Conservation (phyloP, 1,284 basidiomycete genomes). For the Cutaneotrichosporon cutaneum region DNA sequence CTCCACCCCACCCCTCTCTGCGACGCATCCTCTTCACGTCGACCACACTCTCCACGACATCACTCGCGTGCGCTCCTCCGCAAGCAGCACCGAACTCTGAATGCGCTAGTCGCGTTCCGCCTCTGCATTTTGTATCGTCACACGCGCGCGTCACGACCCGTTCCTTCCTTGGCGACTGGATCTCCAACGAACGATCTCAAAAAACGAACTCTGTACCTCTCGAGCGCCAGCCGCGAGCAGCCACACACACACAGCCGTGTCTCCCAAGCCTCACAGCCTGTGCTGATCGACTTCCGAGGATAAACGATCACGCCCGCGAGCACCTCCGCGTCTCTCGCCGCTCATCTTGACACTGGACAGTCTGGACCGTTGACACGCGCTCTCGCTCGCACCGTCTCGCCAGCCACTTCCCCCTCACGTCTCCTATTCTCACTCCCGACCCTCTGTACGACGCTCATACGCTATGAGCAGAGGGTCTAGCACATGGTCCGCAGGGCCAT, state of each 20-base stretch:
- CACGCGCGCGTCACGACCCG: neutral
- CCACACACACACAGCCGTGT: neutral
- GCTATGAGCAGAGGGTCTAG: conserved; percentile 19
- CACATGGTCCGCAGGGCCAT: conserved; percentile 5
- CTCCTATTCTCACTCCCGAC: conserved; percentile 2
- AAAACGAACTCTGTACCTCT: neutral
- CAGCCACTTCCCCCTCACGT: neutral
- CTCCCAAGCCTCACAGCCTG: neutral
- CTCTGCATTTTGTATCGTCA: neutral
- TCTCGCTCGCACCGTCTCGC: neutral
- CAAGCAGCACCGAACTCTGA: neutral
- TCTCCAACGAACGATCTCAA: conserved; percentile 5
- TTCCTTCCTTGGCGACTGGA: conserved; percentile 5
- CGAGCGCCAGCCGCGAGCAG: neutral
- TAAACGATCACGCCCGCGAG: neutral
- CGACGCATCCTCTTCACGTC: neutral
- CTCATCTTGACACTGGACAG: neutral
- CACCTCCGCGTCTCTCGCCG: neutral
- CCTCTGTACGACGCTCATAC: conserved; percentile 6
- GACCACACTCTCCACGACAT: neutral
- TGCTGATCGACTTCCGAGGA: neutral
- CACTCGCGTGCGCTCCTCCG: neutral
- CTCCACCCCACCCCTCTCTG: neutral
- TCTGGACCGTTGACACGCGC: neutral
- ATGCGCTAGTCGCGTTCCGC: conserved; percentile 2